phyloP scores from a whole-genome alignment of 2,329 filamentous ascomycete genomes.

The Coniochaeta prunicola region DNA sequence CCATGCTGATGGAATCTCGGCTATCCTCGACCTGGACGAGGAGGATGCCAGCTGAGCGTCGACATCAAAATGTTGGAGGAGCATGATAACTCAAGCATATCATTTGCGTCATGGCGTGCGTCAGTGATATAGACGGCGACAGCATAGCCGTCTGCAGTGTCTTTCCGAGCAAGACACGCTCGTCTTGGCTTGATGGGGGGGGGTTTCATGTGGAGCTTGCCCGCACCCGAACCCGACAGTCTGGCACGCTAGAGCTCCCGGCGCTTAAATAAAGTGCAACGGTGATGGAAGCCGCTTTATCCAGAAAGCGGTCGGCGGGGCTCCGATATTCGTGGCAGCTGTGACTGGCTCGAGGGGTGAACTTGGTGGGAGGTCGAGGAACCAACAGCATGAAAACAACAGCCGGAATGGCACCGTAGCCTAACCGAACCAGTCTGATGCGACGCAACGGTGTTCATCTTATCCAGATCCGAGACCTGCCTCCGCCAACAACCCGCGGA shows the following conservation, averaged over 20 bases:
- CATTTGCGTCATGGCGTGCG: background rate
- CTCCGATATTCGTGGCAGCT: background rate
- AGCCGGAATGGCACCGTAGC: background rate
- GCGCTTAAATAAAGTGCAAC: slow-evolving; percentile 2
- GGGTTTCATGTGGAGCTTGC: no score
- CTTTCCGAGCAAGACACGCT: background rate
- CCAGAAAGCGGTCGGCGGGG: background rate
- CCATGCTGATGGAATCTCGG: slow-evolving; percentile 8
- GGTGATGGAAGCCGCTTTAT: background rate
- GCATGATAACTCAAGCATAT: background rate
- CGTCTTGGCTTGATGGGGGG: background rate
- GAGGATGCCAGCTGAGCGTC: background rate
- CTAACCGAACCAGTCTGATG: slow-evolving; percentile 1
- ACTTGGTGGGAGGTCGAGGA: background rate
- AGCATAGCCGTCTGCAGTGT: background rate
- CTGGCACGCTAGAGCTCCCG: background rate
- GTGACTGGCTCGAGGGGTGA: background rate
- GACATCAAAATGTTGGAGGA: background rate
- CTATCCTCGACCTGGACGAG: background rate
- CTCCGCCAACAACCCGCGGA: background rate
- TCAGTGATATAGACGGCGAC: background rate
- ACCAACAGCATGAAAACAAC: background rate
- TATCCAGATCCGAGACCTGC: background rate
- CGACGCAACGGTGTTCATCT: background rate
- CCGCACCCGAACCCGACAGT: background rate